Base-by-base conservation (phyloP, 768 basidiomycete species). In the Tylopilus sp. region DNA sequence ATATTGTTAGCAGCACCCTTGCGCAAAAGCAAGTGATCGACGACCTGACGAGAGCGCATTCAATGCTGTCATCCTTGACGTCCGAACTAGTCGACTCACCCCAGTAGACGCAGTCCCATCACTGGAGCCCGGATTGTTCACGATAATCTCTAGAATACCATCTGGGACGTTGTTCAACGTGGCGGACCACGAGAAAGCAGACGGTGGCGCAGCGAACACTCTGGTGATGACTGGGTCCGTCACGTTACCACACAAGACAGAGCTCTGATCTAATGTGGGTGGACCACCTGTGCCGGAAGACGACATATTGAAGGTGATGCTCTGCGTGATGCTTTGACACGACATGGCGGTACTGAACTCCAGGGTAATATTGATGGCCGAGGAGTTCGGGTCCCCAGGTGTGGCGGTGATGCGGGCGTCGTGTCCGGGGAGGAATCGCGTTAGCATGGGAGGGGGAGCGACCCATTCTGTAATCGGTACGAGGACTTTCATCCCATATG, bases 361-460 rank as follows among this genome's bases (percentile, higher is more conserved):
- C 55, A 97, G 75, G 0, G 76, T 63, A 48, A 97, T 80, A 55
- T 85, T 71, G 47, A 91, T 67, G 2, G 69, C 71, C 8, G 79
- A 81, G 1, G 79, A 79, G 23, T 81, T 82, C 49, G 79, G 71
- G 22, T 77, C 65, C 1, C 60, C 64, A 9, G 58, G 8, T 1
- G 35, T 47, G 18, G 76, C 77, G 17, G 68, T 66, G 35, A 91
- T 71, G 39, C 94, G 86, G 39, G 82, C 76, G 60, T 97, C 94
- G 66, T 97, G 94, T 1, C 94, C 93, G 0, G 94, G 94, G 3
- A 69, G 64, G 69, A 95, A 95, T 48, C 79, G 80, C 17, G 90
- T 91, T 50, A 97, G 67, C 49, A 81, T 79, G 15, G 93, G 89
- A 6, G 74, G 79, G 47, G 88, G 83, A 6, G 80, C 58, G 6